Evolutionary conservation across 1,139 yeast genomes (phyloP), one percentile per base, ranked within the genome.

Genomic region (Sporopachydermia cereana): DNA sequence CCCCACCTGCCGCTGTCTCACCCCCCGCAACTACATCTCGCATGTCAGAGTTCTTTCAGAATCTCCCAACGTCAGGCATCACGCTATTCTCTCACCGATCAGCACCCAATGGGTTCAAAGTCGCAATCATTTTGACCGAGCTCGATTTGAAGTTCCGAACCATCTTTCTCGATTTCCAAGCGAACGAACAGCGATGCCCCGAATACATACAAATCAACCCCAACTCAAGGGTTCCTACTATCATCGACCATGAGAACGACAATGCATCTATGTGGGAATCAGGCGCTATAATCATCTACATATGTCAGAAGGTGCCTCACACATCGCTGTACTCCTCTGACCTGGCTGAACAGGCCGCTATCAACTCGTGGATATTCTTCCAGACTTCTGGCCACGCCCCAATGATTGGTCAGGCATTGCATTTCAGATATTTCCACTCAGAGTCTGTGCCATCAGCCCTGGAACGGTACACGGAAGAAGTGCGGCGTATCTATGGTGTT

Each of bases 341-440:
- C 59, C 62, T 83, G 46, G 71, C 77, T 3, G 96, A 85, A 54
- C 96, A 88, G 65, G 74, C 88, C n/a, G 89, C 81, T 57, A 85
- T 89, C 49, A 74, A 79, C 49, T 78, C 89, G 18, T 89, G 96
- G 96, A 71, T 89, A 43, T 89, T 86, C 59, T 88, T 88, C 69
- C 96, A 89, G 64, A 86, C 96, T 2, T 82, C 94, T 14, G 96
- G 96, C 14, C 96, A 88, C 60, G 95, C 96, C 0, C 96, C 96
- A 24, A 89, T 89, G 95, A 85, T 89, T 56, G 97, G 97, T 22
- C 97, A 89, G 62, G 96, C 96, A 2, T 72, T 88, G 55, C 96
- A 89, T 68, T 89, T 89, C 68, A 72, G 91, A 56, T 85, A 84
- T 62, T 88, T 88, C 71, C 96, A 89, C 62, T 75, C 91, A 4